A percentile compares a stretch with the other conserved stretches of the same genome.
Evolutionary conservation across 129 eudicot species (phyloP).

Genomic region (Flaveria bidentis): DNA sequence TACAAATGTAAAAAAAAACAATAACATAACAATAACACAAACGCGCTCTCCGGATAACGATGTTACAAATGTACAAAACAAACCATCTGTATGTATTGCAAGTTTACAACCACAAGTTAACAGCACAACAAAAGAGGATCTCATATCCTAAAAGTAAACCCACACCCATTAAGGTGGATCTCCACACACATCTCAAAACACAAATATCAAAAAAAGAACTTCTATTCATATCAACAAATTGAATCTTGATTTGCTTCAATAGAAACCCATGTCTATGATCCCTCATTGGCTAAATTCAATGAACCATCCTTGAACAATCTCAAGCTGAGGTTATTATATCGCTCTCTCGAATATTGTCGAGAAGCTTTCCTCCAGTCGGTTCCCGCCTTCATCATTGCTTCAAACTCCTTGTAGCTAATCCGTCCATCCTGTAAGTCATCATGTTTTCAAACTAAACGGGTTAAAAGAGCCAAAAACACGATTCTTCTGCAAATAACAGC

Average conservation of each 20-base stretch:
- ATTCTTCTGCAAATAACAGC: neutral
- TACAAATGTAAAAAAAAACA: no score
- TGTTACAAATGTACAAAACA: neutral
- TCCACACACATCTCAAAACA: slow-evolving; percentile 17
- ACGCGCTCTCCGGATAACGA: no score
- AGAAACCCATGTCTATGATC: slow-evolving; percentile 16
- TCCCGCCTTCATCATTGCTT: slow-evolving; percentile 90
- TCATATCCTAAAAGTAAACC: slow-evolving; percentile 1
- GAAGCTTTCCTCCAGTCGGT: slow-evolving; percentile 99
- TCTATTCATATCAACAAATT: slow-evolving; percentile 22
- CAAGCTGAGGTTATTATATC: slow-evolving; percentile 78
- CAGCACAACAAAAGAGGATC: slow-evolving; percentile 10
- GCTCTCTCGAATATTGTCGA: slow-evolving; percentile 80
- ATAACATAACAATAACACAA: no score
- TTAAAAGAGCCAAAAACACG: neutral
- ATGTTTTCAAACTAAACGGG: neutral
- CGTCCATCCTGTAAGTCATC: slow-evolving; percentile 62
- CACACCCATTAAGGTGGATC: neutral
- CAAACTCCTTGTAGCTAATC: slow-evolving; percentile 81
- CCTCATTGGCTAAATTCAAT: slow-evolving; percentile 34
- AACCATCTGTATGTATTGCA: slow-evolving; percentile 5
- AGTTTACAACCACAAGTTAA: neutral
- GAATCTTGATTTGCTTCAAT: slow-evolving; percentile 24
- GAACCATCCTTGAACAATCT: slow-evolving; percentile 78
- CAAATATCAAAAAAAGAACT: slow-evolving; percentile 3